Evolutionary conservation across 2,329 filamentous ascomycete species (phyloP).

Genomic region (Sarocladium oryzae): DNA sequence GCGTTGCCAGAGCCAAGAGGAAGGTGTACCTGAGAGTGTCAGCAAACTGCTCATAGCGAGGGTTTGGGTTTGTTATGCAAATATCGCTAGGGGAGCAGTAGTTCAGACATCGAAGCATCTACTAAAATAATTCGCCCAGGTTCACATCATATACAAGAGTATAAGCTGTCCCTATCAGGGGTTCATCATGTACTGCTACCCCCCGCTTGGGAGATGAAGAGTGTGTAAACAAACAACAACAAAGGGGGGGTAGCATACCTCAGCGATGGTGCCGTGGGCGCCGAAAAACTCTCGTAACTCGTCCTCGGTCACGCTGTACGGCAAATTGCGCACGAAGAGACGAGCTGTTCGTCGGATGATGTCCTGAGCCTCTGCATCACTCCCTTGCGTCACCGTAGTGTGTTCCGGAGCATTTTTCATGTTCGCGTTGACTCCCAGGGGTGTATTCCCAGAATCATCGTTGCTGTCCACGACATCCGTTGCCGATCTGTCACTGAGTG

Average conservation of each 20-base stretch:
- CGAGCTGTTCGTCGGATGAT: slow-evolving; percentile 67
- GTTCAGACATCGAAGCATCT: slow-evolving; percentile 94
- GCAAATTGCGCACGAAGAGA: slow-evolving; percentile 82
- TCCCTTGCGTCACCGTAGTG: slow-evolving; percentile 23
- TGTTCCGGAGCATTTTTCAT: slow-evolving; percentile 20
- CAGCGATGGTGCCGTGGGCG: slow-evolving; percentile 69
- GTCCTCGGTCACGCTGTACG: slow-evolving; percentile 71
- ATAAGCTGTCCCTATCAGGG: slow-evolving; percentile 99
- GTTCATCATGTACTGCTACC: slow-evolving; percentile 71
- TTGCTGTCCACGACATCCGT: slow-evolving; percentile 9
- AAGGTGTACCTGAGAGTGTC: slow-evolving; percentile 66
- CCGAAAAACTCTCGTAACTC: slow-evolving; percentile 69
- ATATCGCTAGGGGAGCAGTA: slow-evolving; percentile 16
- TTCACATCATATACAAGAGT: slow-evolving; percentile 84
- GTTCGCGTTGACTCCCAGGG: not conserved
- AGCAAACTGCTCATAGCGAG: slow-evolving; percentile 16
- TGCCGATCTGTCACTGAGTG: not conserved
- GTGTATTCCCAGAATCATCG: slow-evolving; percentile 13
- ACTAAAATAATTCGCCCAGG: slow-evolving; percentile 98
- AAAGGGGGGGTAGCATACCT: slow-evolving; percentile 58
- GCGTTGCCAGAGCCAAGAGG: slow-evolving; percentile 65
- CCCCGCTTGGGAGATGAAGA: slow-evolving; percentile 1
- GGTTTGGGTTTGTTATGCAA: slow-evolving; percentile 22
- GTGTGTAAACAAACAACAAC: slow-evolving; percentile 13
- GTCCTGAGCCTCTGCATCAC: slow-evolving; percentile 27